Percentiles rank a stretch among this genome's conserved stretches.
These are phyloP conservation scores for Phragmites australis DNA, from an alignment of 176 grass and related monocot species.

Conservation along the genomic window DNA sequence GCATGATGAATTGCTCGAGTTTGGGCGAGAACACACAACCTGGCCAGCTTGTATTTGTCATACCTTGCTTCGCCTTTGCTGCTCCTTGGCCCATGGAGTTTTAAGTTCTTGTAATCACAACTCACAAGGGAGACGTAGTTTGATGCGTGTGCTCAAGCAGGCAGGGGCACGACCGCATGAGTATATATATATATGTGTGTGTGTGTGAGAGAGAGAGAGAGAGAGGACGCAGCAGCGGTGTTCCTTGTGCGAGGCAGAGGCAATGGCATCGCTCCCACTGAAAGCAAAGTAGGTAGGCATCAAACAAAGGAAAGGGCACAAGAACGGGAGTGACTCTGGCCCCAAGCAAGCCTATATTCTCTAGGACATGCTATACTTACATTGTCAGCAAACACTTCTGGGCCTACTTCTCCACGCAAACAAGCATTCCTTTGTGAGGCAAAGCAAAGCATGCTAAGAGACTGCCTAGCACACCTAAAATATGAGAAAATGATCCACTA, in stretches of 20 bases:
- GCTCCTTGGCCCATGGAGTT: conserved; percentile 39
- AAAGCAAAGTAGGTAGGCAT: conserved; percentile 60
- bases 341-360: conserved; percentile 36
- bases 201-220: too few species aligned
- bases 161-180: not conserved
- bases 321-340: conserved; percentile 8
- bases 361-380: conserved; percentile 21
- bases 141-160: conserved; percentile 18
- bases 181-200: not conserved
- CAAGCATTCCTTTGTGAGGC: not conserved
- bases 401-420: not conserved
- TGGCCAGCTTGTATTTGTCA: not conserved
- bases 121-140: not conserved
- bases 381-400: conserved; percentile 14
- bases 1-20: not conserved
- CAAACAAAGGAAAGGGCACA: conserved; percentile 50
- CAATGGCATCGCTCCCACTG: conserved; percentile 41
- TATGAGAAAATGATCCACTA: not conserved
- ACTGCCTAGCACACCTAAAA: not conserved
- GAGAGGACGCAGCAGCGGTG: not conserved
- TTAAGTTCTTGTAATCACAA: not conserved
- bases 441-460: not conserved
- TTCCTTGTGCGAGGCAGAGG: conserved; percentile 43
- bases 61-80: conserved; percentile 50
- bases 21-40: not conserved